Percentiles rank a stretch among this genome's conserved stretches.
These are phyloP conservation scores for Fusarium abutilonis DNA, from an alignment of 2,329 filamentous ascomycete genomes.

Conservation along the genomic window DNA sequence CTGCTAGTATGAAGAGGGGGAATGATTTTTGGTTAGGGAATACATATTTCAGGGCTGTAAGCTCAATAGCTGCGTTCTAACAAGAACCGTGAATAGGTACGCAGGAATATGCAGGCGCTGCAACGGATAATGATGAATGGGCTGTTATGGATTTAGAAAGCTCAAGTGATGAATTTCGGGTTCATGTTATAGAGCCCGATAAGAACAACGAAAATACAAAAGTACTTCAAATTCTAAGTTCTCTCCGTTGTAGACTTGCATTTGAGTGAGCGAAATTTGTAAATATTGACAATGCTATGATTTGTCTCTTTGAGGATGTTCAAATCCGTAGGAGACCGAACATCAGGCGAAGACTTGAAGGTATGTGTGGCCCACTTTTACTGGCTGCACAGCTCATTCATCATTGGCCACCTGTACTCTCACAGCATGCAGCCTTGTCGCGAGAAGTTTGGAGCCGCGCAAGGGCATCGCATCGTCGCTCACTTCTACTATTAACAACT, in stretches of 20 bases:
- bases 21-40: constrained; percentile 21
- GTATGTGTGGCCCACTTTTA: constrained; percentile 36
- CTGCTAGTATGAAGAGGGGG: constrained; percentile 19
- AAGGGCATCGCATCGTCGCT: constrained; percentile 30
- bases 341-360: background rate
- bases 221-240: constrained; percentile 12
- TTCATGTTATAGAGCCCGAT: constrained; percentile 27
- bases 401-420: constrained; percentile 42
- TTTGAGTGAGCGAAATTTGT: background rate
- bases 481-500: constrained; percentile 32
- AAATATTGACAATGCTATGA: background rate
- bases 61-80: constrained; percentile 37
- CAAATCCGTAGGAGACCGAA: background rate
- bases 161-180: constrained; percentile 37
- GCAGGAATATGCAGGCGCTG: constrained; percentile 39
- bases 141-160: constrained; percentile 42
- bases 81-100: constrained; percentile 41
- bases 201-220: constrained; percentile 28
- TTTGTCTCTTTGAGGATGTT: background rate
- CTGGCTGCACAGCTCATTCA: background rate
- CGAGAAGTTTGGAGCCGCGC: constrained; percentile 53
- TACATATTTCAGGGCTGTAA: constrained; percentile 38
- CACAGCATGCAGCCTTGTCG: constrained; percentile 47
- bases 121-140: constrained; percentile 44
- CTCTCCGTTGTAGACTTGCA: background rate